These are phyloP conservation scores for Bruguiera sexangula DNA, from an alignment of 345 rosid species.

Conservation along the genomic window DNA sequence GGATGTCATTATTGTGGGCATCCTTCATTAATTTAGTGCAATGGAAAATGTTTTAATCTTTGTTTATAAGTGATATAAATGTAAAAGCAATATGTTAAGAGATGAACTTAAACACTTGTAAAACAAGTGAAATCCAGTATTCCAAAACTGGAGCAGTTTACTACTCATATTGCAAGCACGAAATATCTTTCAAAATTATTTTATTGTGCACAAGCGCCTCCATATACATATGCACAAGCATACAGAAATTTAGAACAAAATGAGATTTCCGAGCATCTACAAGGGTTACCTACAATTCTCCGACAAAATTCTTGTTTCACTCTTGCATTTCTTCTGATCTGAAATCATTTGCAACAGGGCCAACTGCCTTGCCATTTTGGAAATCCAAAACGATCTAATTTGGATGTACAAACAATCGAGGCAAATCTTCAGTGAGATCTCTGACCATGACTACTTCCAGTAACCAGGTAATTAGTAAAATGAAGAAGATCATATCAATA, in stretches of 20 bases:
- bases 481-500: too few relatives aligned
- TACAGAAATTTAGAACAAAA: background rate
- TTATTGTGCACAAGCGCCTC: background rate
- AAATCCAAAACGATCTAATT: conserved; percentile 97
- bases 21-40: background rate
- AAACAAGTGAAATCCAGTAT: background rate
- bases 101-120: too few relatives aligned
- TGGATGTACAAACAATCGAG: conserved; percentile 88
- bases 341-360: conserved; percentile 64
- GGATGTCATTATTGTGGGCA: too few relatives aligned
- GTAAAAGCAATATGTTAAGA: too few relatives aligned
- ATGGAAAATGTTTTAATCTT: too few relatives aligned
- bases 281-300: conserved; percentile 91
- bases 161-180: background rate
- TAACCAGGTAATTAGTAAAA: too few relatives aligned
- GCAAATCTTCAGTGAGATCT: conserved; percentile 71
- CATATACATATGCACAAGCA: background rate
- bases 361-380: conserved; percentile 90
- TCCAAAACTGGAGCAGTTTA: background rate
- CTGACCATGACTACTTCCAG: too few relatives aligned
- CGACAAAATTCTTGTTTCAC: conserved; percentile 84
- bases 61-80: background rate
- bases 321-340: conserved; percentile 83
- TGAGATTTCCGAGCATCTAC: conserved; percentile 73
- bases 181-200: background rate